Conservation (phyloP, 2,329 filamentous ascomycete species). For the Diaporthe australafricana region DNA sequence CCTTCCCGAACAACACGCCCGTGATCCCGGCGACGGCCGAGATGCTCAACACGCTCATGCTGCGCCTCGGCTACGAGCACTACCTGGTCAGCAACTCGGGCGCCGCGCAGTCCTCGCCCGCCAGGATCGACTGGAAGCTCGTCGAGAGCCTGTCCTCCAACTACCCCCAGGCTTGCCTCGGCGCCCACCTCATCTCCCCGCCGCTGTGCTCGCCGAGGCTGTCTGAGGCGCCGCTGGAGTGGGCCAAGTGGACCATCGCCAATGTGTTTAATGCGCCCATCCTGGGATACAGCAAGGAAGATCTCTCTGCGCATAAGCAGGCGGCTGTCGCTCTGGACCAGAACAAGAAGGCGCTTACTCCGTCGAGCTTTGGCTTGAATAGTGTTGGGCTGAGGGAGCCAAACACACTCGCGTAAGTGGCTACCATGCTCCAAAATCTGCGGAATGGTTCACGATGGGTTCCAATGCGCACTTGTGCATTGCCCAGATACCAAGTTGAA, state of each 20-base stretch:
- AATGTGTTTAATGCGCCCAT: constrained; percentile 58
- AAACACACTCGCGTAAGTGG: constrained; percentile 59
- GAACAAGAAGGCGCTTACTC: constrained; percentile 37
- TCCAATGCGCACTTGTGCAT: no score
- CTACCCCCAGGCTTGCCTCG: constrained; percentile 64
- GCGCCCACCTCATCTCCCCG: constrained; percentile 71
- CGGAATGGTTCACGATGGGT: not conserved
- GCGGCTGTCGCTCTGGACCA: constrained; percentile 39
- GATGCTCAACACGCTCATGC: constrained; percentile 70
- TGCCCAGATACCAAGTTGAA: no score
- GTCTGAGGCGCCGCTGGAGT: constrained; percentile 57
- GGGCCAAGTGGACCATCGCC: constrained; percentile 68
- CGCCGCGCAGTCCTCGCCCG: constrained; percentile 57
- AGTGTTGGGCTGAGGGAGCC: constrained; percentile 54
- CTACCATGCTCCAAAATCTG: not conserved
- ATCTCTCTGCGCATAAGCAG: constrained; percentile 57
- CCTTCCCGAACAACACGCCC: constrained; percentile 61
- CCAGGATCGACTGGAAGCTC: constrained; percentile 64
- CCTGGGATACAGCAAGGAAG: constrained; percentile 67
- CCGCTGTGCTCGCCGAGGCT: constrained; percentile 62
- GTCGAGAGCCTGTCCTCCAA: constrained; percentile 59
- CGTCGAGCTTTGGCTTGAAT: constrained; percentile 46
- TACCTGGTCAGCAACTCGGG: constrained; percentile 70
- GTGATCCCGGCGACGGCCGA: constrained; percentile 65
- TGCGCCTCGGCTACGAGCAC: constrained; percentile 65